Percentiles rank a stretch among this genome's conserved stretches.
Conservation (phyloP, 192 early-diverging fungal genomes). For the Entomortierella beljakovae region DNA sequence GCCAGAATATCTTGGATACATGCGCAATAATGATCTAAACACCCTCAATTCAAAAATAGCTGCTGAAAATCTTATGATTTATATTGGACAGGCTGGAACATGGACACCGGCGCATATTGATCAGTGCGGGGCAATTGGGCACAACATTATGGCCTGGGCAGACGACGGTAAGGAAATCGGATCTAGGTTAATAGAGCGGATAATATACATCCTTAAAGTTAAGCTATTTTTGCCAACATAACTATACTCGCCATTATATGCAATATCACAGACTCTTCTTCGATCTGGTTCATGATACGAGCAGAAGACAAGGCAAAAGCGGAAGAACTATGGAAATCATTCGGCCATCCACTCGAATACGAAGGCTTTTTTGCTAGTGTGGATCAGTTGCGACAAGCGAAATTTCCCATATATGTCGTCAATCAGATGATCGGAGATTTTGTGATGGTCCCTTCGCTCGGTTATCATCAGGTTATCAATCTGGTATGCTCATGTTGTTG, state of each 20-base stretch:
- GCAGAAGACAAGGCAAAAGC: conserved; percentile 28
- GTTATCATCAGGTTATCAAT: conserved; percentile 48
- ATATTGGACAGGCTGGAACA: conserved; percentile 46
- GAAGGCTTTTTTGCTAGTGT: conserved; percentile 41
- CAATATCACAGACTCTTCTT: conserved; percentile 19
- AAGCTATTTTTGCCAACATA: no score
- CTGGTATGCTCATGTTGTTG: conserved; percentile 10
- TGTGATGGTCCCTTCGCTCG: conserved; percentile 41
- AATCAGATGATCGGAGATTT: conserved; percentile 46
- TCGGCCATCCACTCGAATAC: conserved; percentile 35
- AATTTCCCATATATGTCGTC: conserved; percentile 41
- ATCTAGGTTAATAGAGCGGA: no score
- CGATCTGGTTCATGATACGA: conserved; percentile 48
- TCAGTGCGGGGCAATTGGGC: conserved; percentile 50
- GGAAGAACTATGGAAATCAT: conserved; percentile 21
- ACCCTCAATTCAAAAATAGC: conserved; percentile 25
- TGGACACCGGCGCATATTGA: conserved; percentile 52
- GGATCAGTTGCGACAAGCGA: conserved; percentile 24
- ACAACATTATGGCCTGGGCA: conserved; percentile 52
- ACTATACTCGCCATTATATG: no score
- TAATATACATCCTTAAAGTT: no score
- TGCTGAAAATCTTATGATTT: conserved; percentile 50
- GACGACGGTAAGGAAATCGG: conserved; percentile 17
- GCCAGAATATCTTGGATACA: conserved; percentile 32
- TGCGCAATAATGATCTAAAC: conserved; percentile 39